Evolutionary conservation across 495 filamentous ascomycete species (phyloP), one percentile per base, ranked within the genome.

Genomic region (Thozetella sp.): DNA sequence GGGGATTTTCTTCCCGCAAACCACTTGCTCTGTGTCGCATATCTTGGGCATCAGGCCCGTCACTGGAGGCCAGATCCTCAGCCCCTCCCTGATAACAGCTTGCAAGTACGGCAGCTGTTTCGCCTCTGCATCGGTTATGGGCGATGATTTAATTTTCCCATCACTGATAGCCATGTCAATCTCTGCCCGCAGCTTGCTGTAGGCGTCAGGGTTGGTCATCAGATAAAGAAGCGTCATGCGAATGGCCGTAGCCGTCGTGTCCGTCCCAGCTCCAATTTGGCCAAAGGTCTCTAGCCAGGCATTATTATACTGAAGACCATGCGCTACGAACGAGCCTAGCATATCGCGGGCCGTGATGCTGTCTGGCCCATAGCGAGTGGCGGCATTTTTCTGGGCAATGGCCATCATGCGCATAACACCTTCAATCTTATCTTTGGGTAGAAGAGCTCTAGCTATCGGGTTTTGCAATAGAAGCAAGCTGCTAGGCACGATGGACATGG

Each of bases 231-330:
- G 71, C 53, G 84, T 71, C 2, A 74, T 77, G 53, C 78, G 77
- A 63, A 88, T 79, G 17, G 81, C 76, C 1, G 83, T 84, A 0
- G 82, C 80, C 0, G 83, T 86, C 20, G 86, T 87, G 58, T 90
- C 87, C 2, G 84, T 80, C 6, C 85, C 86, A 0, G 86, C 87
- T 1, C 86, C 71, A 27, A 77, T 65, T 48, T 73, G 69, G n/a
- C 74, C 50, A 17, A 73, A 46, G 40, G 72, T 56, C 58, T 82
- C 78, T 17, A 70, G 59, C 27, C 68, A 68, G 22, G 67, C 68
- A 46, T 80, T 68, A 26, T 59, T 55, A 52, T 67, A 64, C 0
- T 54, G 70, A 3, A 76, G 25, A 1, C 76, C 77, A 20, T 76
- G 72, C 10, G 62, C 59, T 12, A 80, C 67, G 57, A 83, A 80